phyloP scores from a whole-genome alignment of 2,329 filamentous ascomycete species.

The Aspergillus ibericus region DNA sequence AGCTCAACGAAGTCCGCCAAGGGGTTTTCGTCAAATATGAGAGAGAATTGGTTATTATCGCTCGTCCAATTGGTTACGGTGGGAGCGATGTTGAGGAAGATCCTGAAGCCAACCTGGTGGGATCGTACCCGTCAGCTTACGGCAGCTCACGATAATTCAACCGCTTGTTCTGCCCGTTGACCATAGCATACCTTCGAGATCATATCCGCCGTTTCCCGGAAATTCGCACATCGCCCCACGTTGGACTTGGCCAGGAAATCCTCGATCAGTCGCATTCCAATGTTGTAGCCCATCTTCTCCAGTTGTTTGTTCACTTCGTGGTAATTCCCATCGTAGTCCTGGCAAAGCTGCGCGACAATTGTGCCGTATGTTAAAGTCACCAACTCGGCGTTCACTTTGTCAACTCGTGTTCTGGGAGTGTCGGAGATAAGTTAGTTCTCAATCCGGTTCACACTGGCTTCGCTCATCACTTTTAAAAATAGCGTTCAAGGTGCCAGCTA shows the following conservation, averaged over 20 bases:
- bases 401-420: conserved; percentile 74
- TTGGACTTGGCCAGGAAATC: conserved; percentile 97
- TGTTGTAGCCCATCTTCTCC: conserved; percentile 99
- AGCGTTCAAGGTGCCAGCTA: not conserved
- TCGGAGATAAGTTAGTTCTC: conserved; percentile 16
- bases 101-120: conserved; percentile 89
- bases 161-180: not conserved
- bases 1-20: conserved; percentile 96
- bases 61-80: conserved; percentile 92
- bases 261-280: conserved; percentile 90
- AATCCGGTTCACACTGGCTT: not conserved
- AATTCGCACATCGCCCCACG: conserved; percentile 84
- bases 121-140: conserved; percentile 8
- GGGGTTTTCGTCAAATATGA: conserved; percentile 96
- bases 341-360: conserved; percentile 93
- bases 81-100: conserved; percentile 95
- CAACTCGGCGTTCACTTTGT: conserved; percentile 97
- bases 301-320: conserved; percentile 95
- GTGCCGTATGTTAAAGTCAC: conserved; percentile 97
- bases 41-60: conserved; percentile 93
- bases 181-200: conserved; percentile 72
- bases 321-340: conserved; percentile 94
- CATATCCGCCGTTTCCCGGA: conserved; percentile 94
- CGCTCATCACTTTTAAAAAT: not conserved
- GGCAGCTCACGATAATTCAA: not conserved